Percentiles rank a stretch among this genome's conserved stretches.
Evolutionary conservation across 1,139 yeast species (phyloP).

Genomic region (Hemisphaericaspora xylanilytica): DNA sequence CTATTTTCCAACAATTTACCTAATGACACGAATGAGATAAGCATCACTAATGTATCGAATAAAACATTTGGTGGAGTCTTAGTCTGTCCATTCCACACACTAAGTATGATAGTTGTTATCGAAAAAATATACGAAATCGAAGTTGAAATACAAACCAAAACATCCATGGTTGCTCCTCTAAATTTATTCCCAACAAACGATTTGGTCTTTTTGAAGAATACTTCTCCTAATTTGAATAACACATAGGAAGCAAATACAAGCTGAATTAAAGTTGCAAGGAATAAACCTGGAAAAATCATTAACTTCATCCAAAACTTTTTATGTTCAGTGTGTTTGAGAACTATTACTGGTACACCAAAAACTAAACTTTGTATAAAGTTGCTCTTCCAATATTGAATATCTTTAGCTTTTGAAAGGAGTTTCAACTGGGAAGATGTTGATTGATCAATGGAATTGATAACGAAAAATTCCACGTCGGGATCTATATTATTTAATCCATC

Average conservation of each 20-base stretch:
- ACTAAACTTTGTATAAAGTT: conserved; percentile 51
- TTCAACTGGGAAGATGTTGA: conserved; percentile 62
- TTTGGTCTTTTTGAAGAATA: conserved; percentile 63
- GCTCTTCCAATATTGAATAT: conserved; percentile 65
- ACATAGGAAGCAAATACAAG: conserved; percentile 61
- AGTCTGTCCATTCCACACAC: conserved; percentile 38
- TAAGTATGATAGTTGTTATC: conserved; percentile 50
- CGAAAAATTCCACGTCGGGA: conserved; percentile 33
- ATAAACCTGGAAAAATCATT: conserved; percentile 51
- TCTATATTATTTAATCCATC: conserved; percentile 34
- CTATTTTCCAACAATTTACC: conserved; percentile 90
- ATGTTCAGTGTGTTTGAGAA: conserved; percentile 50
- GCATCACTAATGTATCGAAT: conserved; percentile 87
- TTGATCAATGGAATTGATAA: conserved; percentile 43
- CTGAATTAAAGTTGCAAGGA: conserved; percentile 60
- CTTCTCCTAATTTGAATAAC: conserved; percentile 63
- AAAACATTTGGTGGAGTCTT: conserved; percentile 63
- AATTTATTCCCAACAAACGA: conserved; percentile 66
- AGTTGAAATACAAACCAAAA: conserved; percentile 81
- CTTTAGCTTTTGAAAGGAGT: conserved; percentile 65
- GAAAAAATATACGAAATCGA: conserved; percentile 77
- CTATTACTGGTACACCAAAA: conserved; percentile 63
- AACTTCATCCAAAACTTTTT: conserved; percentile 28
- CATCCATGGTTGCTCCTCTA: conserved; percentile 86
- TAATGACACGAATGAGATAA: conserved; percentile 74